Evolutionary conservation across 176 grass and related monocot genomes (phyloP).

Genomic region (Thalia dealbata): DNA sequence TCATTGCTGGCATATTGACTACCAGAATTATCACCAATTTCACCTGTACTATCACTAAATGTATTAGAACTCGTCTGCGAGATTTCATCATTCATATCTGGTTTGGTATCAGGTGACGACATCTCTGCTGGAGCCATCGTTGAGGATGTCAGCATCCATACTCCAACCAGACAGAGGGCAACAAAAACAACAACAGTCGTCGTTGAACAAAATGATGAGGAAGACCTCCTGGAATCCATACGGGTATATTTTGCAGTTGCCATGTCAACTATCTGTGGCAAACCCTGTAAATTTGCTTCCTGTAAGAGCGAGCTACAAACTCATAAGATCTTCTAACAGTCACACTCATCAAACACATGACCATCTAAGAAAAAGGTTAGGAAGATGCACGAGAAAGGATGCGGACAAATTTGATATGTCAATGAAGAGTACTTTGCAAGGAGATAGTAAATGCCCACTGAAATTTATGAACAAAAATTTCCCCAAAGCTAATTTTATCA

Average conservation of each 20-base stretch:
- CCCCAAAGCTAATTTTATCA: background rate
- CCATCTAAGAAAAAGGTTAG: background rate
- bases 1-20: too few relatives aligned
- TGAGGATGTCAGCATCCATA: conserved; percentile 11
- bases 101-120: background rate
- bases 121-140: background rate
- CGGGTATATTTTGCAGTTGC: background rate
- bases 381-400: background rate
- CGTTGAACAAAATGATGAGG: background rate
- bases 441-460: background rate
- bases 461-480: background rate
- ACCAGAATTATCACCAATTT: conserved; percentile 10
- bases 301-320: background rate
- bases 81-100: background rate
- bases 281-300: background rate
- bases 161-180: conserved; percentile 7
- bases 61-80: background rate
- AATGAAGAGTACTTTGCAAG: background rate
- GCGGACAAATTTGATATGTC: background rate
- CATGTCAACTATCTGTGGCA: background rate
- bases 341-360: background rate
- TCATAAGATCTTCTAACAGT: background rate
- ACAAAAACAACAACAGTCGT: background rate
- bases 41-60: conserved; percentile 14
- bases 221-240: background rate